Evolutionary conservation across 1,284 basidiomycete genomes (phyloP), one percentile per base, ranked within the genome.

Genomic region (Leccinum griseonigrum): DNA sequence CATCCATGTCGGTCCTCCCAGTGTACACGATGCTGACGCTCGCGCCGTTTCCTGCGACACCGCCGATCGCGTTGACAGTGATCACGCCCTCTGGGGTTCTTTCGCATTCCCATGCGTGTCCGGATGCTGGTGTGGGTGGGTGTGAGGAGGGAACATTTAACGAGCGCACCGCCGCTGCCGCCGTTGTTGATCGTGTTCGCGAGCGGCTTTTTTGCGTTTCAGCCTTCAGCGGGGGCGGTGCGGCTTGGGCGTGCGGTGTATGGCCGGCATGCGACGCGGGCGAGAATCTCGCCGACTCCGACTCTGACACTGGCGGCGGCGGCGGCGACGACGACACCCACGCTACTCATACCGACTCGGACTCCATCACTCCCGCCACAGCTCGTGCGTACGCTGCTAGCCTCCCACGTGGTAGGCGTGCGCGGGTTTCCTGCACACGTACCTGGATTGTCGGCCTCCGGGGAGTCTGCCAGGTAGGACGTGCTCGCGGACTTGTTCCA

Each of bases 401-500:
- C 71, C 32, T 71, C 59, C 4, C 48, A 43, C 0, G 22, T 29
- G 1, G 51, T 74, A 1, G 65, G 67, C 10, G 66, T 68, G 2
- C 57, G 56, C 0, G 69, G 71, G 4, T 65, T 73, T 3, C 74
- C 75, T 63, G 56, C 64, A n/a, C 54, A 67, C 48, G 28, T 54
- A 13, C 61, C 69, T 2, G 57, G 63, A 60, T 46, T 69, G 62
- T 62, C 71, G 67, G 46, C 58, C 13, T 51, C 58, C 1, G 62
- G 65, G 0, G 22, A 61, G 13, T 74, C 69, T 71, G 63, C 22
- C 22, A 26, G 67, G 8, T 59, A 32, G 10, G 64, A 74, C 1
- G 61, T 68, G 9, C 66, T 73, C 16, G 71, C 68, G 8, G 66
- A 71, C 28, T 60, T 76, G 5, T 78, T 81, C 56, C 72, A 75